Conservation (phyloP, 1,284 basidiomycete genomes). For the Meira nashicola region DNA sequence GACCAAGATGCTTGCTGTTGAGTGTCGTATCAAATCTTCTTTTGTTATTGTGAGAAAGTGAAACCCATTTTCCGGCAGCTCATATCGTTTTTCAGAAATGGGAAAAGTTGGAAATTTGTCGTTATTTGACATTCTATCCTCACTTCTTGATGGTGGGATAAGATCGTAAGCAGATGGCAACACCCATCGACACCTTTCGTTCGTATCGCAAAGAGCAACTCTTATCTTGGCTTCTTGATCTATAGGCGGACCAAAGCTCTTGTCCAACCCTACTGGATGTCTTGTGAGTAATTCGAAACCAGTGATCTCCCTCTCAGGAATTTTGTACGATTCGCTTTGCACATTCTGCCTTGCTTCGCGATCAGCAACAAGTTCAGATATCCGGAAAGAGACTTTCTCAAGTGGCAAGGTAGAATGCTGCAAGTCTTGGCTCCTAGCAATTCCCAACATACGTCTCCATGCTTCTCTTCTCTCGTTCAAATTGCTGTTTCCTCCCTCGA, state of each 20-base stretch:
- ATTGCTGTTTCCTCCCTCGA: background rate
- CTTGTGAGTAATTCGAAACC: constrained; percentile 39
- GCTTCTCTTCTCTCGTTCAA: constrained; percentile 4
- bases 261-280: constrained; percentile 30
- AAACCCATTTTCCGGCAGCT: constrained; percentile 13
- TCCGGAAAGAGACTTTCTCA: background rate
- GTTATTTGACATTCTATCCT: background rate
- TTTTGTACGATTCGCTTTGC: background rate
- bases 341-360: background rate
- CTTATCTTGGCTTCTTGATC: background rate
- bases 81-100: constrained; percentile 15
- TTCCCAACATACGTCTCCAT: constrained; percentile 7
- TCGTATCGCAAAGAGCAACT: background rate
- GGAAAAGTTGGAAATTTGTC: constrained; percentile 14
- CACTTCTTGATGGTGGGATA: constrained; percentile 18
- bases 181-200: constrained; percentile 12
- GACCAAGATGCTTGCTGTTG: no score
- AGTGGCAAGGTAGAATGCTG: background rate
- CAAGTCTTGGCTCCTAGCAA: background rate
- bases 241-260: constrained; percentile 16
- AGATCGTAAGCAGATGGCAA: constrained; percentile 13
- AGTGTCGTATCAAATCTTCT: no score
- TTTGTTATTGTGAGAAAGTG: background rate
- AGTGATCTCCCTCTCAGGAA: background rate
- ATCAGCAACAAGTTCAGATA: background rate